Conservation (phyloP, 1,139 yeast genomes). For the Wickerhamomyces sp. region DNA sequence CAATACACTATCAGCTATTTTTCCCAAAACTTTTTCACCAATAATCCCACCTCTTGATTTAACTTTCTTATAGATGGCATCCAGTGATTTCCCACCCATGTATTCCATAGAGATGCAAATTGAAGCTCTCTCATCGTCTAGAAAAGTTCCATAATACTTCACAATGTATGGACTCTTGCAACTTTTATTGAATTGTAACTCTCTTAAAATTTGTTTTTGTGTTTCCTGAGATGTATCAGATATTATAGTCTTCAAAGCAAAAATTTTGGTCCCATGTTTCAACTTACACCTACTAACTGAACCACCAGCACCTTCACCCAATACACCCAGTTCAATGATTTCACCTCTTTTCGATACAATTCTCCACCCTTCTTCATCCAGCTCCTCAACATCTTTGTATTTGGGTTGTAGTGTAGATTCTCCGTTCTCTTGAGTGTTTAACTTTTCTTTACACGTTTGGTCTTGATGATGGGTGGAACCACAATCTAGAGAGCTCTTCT, state of each 20-base stretch:
- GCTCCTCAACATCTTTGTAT: constrained; percentile 42
- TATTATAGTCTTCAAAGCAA: constrained; percentile 77
- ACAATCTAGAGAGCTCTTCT: too few species aligned
- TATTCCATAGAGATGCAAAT: constrained; percentile 93
- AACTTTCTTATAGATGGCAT: constrained; percentile 76
- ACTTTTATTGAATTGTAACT: constrained; percentile 77
- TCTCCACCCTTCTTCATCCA: constrained; percentile 80
- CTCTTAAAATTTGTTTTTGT: constrained; percentile 80
- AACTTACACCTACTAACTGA: constrained; percentile 74
- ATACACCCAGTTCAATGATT: constrained; percentile 56
- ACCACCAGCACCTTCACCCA: constrained; percentile 97
- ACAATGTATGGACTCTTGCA: constrained; percentile 85
- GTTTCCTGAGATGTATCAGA: constrained; percentile 74
- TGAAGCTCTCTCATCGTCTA: constrained; percentile 69
- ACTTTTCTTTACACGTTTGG: background rate
- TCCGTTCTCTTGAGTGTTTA: constrained; percentile 1
- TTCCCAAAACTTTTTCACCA: constrained; percentile 88
- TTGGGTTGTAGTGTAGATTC: constrained; percentile 8
- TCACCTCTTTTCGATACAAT: constrained; percentile 50
- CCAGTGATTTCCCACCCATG: constrained; percentile 90
- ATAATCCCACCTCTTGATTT: constrained; percentile 70
- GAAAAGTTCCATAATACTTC: constrained; percentile 85
- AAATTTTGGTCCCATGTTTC: constrained; percentile 49
- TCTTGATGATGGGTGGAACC: too few species aligned
- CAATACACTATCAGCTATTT: constrained; percentile 79